Conservation (phyloP, 2,329 filamentous ascomycete species). For the Botrytis porri region DNA sequence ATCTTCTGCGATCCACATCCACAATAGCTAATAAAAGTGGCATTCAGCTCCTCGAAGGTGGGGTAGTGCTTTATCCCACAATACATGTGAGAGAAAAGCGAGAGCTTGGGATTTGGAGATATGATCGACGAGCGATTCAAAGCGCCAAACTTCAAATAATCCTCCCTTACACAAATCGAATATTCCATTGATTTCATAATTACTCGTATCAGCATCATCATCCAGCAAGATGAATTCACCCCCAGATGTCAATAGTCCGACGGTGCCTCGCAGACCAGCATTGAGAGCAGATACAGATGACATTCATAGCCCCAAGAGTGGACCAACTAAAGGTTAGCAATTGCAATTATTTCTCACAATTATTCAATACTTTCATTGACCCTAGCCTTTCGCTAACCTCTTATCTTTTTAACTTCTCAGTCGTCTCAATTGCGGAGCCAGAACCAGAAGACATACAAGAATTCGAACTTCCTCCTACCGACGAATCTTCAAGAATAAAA, state of each 20-base stretch:
- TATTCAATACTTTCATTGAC: neutral
- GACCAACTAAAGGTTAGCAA: conserved; percentile 34
- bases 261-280: conserved; percentile 17
- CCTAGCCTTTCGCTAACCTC: neutral
- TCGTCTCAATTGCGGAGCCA: conserved; percentile 34
- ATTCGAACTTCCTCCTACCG: conserved; percentile 21
- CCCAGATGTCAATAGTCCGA: neutral
- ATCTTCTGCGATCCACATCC: neutral
- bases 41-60: conserved; percentile 7
- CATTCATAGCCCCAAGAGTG: conserved; percentile 28
- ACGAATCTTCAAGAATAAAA: conserved; percentile 30
- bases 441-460: conserved; percentile 31
- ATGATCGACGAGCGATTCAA: neutral
- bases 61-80: neutral
- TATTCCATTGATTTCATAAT: neutral
- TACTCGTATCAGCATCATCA: neutral
- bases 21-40: neutral
- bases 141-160: neutral
- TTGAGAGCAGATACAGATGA: conserved; percentile 21
- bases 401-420: conserved; percentile 28
- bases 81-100: neutral
- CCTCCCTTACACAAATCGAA: neutral
- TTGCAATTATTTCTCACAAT: conserved; percentile 8
- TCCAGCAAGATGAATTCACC: conserved; percentile 14
- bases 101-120: neutral